phyloP scores from a whole-genome alignment of 148 eudicot species.

The Euryodendron excelsum region DNA sequence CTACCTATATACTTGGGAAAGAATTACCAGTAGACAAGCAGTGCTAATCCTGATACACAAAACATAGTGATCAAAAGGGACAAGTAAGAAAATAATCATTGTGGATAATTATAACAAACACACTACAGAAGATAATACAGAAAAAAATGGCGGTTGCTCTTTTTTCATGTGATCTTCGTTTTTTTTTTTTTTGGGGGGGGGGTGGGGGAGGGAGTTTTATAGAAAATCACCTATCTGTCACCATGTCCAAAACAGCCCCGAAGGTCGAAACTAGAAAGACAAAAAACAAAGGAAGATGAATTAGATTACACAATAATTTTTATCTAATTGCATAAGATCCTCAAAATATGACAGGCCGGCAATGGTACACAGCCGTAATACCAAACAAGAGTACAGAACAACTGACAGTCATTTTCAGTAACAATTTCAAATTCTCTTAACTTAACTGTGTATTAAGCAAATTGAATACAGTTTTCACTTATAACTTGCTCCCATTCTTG shows the following conservation, averaged over 20 bases:
- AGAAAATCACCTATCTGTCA: conserved; percentile 69
- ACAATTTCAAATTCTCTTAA: conserved; percentile 6
- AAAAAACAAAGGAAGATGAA: conserved; percentile 10
- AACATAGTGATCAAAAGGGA: background rate
- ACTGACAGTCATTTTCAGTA: background rate
- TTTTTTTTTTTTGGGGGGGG: background rate
- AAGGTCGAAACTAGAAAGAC: conserved; percentile 67
- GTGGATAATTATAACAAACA: background rate
- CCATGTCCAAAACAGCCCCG: conserved; percentile 97
- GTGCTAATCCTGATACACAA: conserved; percentile 79
- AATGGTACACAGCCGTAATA: background rate
- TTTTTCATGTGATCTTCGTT: no score
- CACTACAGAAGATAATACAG: background rate
- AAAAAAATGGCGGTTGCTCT: background rate
- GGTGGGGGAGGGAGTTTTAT: no score
- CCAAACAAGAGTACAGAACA: conserved; percentile 1
- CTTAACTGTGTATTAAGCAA: background rate
- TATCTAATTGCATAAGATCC: background rate
- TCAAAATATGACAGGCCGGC: background rate
- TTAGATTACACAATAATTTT: background rate
- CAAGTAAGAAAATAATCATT: background rate
- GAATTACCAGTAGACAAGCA: conserved; percentile 87
- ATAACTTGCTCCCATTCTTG: no score
- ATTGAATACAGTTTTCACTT: background rate
- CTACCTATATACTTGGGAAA: conserved; percentile 92